Base-by-base conservation (phyloP, 768 basidiomycete species). In the Pleurotus tuoliensis region DNA sequence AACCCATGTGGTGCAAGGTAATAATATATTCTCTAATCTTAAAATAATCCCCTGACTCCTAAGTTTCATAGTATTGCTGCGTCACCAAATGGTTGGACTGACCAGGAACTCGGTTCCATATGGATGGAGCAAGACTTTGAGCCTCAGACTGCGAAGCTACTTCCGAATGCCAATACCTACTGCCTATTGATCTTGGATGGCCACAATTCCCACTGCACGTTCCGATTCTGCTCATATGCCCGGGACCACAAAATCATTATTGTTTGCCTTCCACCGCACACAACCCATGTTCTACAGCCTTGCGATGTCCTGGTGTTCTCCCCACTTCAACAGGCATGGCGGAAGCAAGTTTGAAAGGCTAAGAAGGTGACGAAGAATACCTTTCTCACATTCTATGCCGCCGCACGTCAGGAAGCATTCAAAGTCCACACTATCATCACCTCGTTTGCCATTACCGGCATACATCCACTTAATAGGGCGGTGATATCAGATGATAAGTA, bases 41-140 rank as follows among this genome's bases (percentile, higher is more conserved):
- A 7, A 27, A 27, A 27, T 27, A 7, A 27, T 27, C 27, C 27
- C 49, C 27, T 37, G 37, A 55, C 38, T 27, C 20, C 44, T 22
- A 20, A 27, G 27, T 7, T 27, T 27, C 52, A 13, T 34, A 77
- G 74, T 50, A 63, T 76, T 27, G 68, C 65, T 2, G 27, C 56
- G 22, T 73, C 73, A 3, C 65, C 61, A 13, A 75, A 73, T 45
- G 73, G 76, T 7, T 77, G 76, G 76, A 76, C 71, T 11, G 71
- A 74, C 56, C 58, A 72, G 7, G 68, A 74, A 15, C 61, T 74
- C 7, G 70, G 72, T 15, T 12, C 50, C 0, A 46, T 62, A 27
- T 76, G 71, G 75, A 47, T 76, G 3, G 55, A 68, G 51, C 47
- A 64, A 20, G 71, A 69, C 43, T 77, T 76, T 55, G 61, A 71